phyloP scores from a whole-genome alignment of 1,284 basidiomycete species.

The Neonothopanus nambi region DNA sequence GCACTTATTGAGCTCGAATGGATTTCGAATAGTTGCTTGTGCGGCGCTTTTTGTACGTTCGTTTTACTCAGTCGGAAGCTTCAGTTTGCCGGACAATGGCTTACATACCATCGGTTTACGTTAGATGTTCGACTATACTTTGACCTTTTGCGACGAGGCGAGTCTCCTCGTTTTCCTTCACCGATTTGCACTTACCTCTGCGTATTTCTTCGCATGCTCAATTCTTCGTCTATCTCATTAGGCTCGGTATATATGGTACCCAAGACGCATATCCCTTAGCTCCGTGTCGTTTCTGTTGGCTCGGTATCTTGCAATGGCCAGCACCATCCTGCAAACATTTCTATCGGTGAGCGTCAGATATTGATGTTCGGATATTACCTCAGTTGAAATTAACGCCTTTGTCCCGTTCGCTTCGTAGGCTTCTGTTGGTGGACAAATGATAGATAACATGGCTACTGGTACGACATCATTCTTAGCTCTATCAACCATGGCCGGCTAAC shows the following conservation, averaged over 20 bases:
- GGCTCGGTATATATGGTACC: conserved; percentile 19
- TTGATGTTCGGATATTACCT: background rate
- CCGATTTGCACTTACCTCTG: background rate
- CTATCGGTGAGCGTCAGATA: conserved; percentile 10
- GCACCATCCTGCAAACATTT: conserved; percentile 12
- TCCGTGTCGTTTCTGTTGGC: conserved; percentile 17
- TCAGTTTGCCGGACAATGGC: background rate
- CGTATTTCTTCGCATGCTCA: background rate
- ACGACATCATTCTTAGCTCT: background rate
- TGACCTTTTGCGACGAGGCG: conserved; percentile 22
- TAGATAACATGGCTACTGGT: conserved; percentile 19
- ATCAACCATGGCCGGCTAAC: no score
- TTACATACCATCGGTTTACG: background rate
- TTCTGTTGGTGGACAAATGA: background rate
- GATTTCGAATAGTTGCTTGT: conserved; percentile 20
- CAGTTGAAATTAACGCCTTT: background rate
- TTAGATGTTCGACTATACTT: conserved; percentile 21
- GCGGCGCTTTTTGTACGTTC: conserved; percentile 18
- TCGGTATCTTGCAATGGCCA: conserved; percentile 21
- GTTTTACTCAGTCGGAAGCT: background rate
- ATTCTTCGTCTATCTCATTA: conserved; percentile 3
- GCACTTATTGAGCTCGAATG: no score
- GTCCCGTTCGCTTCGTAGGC: background rate
- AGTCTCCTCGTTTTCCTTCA: background rate
- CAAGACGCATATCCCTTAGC: conserved; percentile 14